Conservation (phyloP, 345 rosid genomes). For the Bruguiera gymnorhiza region DNA sequence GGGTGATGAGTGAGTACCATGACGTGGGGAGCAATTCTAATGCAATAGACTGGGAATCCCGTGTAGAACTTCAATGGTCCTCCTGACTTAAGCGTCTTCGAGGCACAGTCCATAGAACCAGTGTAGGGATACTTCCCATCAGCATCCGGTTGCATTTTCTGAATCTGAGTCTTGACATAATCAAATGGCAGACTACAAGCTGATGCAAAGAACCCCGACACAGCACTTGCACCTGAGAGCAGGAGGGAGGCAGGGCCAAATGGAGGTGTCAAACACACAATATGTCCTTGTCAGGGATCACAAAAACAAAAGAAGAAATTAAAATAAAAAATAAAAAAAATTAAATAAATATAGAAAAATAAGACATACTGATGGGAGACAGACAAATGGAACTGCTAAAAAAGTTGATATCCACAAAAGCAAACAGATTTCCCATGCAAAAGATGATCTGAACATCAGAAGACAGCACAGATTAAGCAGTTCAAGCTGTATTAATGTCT, state of each 20-base stretch:
- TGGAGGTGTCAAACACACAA: not conserved
- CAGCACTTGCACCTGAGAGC: slow-evolving; percentile 76
- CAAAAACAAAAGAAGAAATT: too few species aligned
- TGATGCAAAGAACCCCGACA: slow-evolving; percentile 88
- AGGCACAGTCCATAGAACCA: slow-evolving; percentile 79
- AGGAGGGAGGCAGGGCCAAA: not conserved
- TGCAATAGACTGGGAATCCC: slow-evolving; percentile 93
- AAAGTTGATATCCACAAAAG: too few species aligned
- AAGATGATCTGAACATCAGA: too few species aligned
- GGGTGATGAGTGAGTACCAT: slow-evolving; percentile 50
- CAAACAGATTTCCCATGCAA: too few species aligned
- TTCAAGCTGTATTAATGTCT: too few species aligned
- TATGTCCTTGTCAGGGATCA: too few species aligned
- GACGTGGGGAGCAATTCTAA: slow-evolving; percentile 96
- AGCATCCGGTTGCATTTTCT: slow-evolving; percentile 99
- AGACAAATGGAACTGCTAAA: too few species aligned
- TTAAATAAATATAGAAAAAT: too few species aligned
- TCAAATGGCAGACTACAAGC: slow-evolving; percentile 98
- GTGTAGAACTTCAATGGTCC: slow-evolving; percentile 92
- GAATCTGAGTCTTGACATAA: slow-evolving; percentile 96
- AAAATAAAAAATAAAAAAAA: too few species aligned
- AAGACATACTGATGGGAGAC: too few species aligned
- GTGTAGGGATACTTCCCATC: slow-evolving; percentile 85
- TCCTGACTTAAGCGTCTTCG: slow-evolving; percentile 79
- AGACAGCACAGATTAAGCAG: too few species aligned